Conservation (phyloP, 176 grass and related monocot genomes). For the Bolboschoenus planiculmis region DNA sequence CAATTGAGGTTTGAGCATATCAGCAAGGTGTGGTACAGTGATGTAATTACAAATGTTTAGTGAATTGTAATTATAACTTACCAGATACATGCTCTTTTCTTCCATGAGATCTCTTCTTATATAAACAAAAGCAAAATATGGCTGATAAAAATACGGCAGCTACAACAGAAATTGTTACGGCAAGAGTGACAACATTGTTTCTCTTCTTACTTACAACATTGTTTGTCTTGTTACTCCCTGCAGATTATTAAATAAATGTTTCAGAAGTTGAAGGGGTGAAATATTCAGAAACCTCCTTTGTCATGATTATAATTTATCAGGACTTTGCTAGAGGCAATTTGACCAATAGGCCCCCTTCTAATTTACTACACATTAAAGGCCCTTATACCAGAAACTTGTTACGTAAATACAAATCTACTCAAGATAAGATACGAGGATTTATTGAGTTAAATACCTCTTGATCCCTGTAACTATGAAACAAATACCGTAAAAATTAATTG, state of each 20-base stretch:
- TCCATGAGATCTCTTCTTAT: constrained; percentile 6
- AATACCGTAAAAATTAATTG: no score
- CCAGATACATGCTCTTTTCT: not conserved
- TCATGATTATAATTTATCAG: no score
- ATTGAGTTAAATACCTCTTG: not conserved
- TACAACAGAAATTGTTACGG: not conserved
- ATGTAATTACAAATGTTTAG: not conserved
- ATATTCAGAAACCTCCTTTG: not conserved
- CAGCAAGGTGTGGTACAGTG: not conserved
- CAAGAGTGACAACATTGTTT: not conserved
- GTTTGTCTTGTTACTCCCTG: constrained; percentile 22
- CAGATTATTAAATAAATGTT: not conserved
- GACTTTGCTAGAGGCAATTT: not conserved
- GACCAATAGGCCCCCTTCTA: not conserved
- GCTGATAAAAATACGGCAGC: not conserved
- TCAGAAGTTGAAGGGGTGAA: not conserved
- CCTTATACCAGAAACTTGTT: not conserved
- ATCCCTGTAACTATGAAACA: no score
- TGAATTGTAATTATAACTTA: not conserved
- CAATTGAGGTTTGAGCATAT: not conserved
- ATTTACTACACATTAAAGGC: not conserved
- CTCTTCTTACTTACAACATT: constrained; percentile 4
- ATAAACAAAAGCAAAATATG: constrained; percentile 3
- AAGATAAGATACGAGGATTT: not conserved
- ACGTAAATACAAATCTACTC: not conserved